These are phyloP conservation scores for Plasmodium vinckei DNA, from an alignment of 169 alveolate genomes.

Conservation along the genomic window DNA sequence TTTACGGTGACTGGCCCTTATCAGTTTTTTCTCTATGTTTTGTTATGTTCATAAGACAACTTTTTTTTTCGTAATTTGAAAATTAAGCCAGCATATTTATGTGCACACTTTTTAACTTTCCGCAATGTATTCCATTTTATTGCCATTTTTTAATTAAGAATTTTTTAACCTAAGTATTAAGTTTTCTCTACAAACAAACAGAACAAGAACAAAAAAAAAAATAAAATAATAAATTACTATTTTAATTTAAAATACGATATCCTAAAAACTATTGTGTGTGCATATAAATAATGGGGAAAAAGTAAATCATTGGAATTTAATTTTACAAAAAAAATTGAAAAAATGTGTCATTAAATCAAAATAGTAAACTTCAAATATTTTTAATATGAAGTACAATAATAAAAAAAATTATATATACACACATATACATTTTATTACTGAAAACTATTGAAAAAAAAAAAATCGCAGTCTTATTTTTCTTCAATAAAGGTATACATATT, in stretches of 20 bases:
- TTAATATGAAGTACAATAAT: conserved; percentile 38
- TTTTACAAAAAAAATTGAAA: conserved; percentile 54
- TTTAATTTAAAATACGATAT: conserved; percentile 48
- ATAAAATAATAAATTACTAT: background rate
- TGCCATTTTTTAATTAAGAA: conserved; percentile 31
- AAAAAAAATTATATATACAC: conserved; percentile 6
- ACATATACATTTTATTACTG: conserved; percentile 10
- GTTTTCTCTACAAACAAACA: conserved; percentile 36
- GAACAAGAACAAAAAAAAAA: conserved; percentile 16
- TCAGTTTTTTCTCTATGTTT: background rate
- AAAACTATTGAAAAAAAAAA: conserved; percentile 4
- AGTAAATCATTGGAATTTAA: conserved; percentile 21
- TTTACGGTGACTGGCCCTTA: background rate
- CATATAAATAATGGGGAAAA: background rate
- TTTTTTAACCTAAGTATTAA: conserved; percentile 16
- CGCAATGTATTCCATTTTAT: background rate
- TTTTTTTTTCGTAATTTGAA: background rate
- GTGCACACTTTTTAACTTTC: background rate
- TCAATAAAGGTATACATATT: background rate
- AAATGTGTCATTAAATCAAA: conserved; percentile 18
- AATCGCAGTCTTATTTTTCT: conserved; percentile 1
- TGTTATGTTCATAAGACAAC: background rate
- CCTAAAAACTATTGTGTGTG: conserved; percentile 23
- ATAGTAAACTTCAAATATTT: conserved; percentile 51
- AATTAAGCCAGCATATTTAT: background rate